Conservation (phyloP, 2,329 filamentous ascomycete species). For the Diaporthe citri region DNA sequence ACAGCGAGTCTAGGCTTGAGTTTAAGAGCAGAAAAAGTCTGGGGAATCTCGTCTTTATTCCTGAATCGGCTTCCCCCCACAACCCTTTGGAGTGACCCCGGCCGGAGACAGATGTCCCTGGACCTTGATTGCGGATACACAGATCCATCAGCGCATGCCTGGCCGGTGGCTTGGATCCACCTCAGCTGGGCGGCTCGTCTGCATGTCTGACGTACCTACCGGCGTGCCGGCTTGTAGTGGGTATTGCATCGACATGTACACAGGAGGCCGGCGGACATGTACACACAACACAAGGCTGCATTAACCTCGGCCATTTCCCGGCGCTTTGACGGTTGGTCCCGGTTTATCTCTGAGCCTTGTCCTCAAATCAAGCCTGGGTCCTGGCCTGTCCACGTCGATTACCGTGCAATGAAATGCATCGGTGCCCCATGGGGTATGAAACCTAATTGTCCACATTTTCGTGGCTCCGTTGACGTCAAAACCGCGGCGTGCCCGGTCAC, state of each 20-base stretch:
- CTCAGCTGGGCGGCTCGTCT: conserved; percentile 11
- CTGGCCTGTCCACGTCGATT: neutral
- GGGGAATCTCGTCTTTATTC: neutral
- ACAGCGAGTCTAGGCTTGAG: neutral
- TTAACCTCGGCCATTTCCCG: conserved; percentile 23
- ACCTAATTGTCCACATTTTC: conserved; percentile 19
- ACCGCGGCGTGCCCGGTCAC: conserved; percentile 5
- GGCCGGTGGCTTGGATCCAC: neutral
- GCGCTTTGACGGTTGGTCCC: conserved; percentile 14
- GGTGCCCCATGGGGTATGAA: conserved; percentile 28
- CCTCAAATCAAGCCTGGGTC: neutral
- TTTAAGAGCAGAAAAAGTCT: conserved; percentile 10
- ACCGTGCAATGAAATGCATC: conserved; percentile 3
- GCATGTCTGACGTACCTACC: conserved; percentile 24
- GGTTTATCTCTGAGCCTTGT: neutral
- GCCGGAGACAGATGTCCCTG: neutral
- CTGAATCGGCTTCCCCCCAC: conserved; percentile 10
- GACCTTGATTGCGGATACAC: neutral
- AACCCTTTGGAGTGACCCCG: neutral
- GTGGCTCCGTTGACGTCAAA: conserved; percentile 12
- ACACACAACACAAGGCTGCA: conserved; percentile 14
- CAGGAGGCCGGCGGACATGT: neutral
- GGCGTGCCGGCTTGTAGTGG: conserved; percentile 8
- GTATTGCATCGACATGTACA: neutral
- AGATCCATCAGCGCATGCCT: neutral